Evolutionary conservation across 306 rosid species (phyloP).

Genomic region (Prunus davidiana): DNA sequence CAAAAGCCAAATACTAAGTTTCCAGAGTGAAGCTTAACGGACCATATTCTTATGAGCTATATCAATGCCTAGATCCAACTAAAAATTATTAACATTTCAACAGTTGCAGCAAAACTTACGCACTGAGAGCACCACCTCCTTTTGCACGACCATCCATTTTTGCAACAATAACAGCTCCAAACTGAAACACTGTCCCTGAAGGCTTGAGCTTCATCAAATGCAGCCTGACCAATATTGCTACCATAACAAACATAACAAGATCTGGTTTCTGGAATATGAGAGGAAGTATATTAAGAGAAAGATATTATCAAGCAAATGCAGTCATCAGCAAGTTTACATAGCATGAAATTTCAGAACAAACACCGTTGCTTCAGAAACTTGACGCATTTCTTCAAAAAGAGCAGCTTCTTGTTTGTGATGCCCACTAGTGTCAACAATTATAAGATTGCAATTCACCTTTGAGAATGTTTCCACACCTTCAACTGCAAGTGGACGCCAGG

Average conservation of each 20-base stretch:
- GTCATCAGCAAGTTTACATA: constrained; percentile 1
- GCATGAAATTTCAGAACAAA: constrained; percentile 20
- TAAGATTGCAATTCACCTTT: too few species aligned
- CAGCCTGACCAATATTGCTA: constrained; percentile 88
- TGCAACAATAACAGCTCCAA: constrained; percentile 79
- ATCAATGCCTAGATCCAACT: not conserved
- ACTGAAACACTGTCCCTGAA: constrained; percentile 72
- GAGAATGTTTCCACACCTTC: too few species aligned
- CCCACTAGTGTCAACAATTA: too few species aligned
- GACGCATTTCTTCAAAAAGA: constrained; percentile 94
- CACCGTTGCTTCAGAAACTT: constrained; percentile 84
- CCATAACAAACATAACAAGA: constrained; percentile 88
- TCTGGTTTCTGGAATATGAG: constrained; percentile 64
- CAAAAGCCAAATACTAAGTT: too few species aligned
- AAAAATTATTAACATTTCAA: not conserved
- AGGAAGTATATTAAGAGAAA: constrained; percentile 31
- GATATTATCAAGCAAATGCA: constrained; percentile 14
- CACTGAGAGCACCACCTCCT: constrained; percentile 92
- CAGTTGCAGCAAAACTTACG: constrained; percentile 6
- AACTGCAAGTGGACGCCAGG: too few species aligned
- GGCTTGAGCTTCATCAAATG: constrained; percentile 88
- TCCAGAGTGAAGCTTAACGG: too few species aligned
- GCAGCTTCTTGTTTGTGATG: constrained; percentile 48
- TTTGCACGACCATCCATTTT: constrained; percentile 90
- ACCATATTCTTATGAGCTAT: not conserved